These are phyloP conservation scores for Populus deltoides DNA, from an alignment of 345 rosid genomes.

Conservation along the genomic window DNA sequence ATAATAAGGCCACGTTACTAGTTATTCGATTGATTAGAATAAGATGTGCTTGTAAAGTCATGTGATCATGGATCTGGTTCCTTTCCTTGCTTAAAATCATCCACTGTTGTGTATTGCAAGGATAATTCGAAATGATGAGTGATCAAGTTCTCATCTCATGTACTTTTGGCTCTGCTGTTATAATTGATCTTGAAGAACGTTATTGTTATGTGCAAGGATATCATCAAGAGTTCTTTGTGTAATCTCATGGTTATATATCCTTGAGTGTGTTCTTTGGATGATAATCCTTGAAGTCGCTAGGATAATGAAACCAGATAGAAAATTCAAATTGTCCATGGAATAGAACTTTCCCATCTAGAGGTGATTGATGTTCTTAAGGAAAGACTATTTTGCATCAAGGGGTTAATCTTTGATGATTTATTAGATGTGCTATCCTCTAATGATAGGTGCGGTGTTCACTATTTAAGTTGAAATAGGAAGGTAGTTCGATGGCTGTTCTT, in stretches of 20 bases:
- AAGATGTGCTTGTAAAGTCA: background rate
- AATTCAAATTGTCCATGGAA: background rate
- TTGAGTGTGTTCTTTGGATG: background rate
- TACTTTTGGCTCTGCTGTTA: background rate
- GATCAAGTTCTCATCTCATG: background rate
- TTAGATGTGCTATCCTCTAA: background rate
- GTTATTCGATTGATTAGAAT: background rate
- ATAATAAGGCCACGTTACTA: background rate
- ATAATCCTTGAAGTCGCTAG: background rate
- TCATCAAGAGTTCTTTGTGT: background rate
- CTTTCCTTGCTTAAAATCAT: background rate
- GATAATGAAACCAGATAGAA: background rate
- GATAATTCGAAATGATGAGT: background rate
- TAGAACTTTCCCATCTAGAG: background rate
- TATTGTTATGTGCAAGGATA: background rate
- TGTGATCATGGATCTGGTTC: background rate
- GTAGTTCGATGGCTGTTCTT: constrained; percentile 2
- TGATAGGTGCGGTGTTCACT: background rate
- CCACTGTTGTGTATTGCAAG: background rate
- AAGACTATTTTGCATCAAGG: background rate
- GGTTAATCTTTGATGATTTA: background rate
- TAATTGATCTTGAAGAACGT: background rate
- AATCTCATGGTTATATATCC: background rate
- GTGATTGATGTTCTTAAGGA: background rate
- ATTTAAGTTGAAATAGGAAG: background rate